These are phyloP conservation scores for Adansonia grandidieri DNA, from an alignment of 441 rosid genomes.

Conservation along the genomic window DNA sequence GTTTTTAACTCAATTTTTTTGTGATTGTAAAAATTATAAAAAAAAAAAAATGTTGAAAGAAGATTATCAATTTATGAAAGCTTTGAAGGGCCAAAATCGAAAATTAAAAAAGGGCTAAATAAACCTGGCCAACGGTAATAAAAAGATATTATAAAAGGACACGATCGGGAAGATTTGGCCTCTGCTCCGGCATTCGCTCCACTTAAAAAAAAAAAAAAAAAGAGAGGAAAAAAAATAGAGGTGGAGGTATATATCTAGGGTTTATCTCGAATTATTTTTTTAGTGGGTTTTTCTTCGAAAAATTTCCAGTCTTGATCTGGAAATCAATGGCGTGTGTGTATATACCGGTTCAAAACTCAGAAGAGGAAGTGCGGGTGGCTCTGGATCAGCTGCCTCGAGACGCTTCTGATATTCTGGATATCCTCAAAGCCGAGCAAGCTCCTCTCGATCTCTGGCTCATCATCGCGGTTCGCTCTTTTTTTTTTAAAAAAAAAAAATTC, in stretches of 20 bases:
- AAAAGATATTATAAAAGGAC: no score
- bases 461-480: conserved; percentile 61
- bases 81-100: no score
- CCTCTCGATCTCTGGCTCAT: conserved; percentile 98
- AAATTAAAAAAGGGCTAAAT: not conserved
- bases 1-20: no score
- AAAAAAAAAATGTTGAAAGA: no score
- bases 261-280: not conserved
- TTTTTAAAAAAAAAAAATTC: not conserved
- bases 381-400: conserved; percentile 97
- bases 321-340: conserved; percentile 79
- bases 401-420: conserved; percentile 95
- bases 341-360: conserved; percentile 98
- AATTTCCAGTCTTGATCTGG: conserved; percentile 9
- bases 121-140: not conserved
- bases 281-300: not conserved
- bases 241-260: conserved; percentile 15
- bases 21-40: no score
- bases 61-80: no score
- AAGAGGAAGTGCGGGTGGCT: conserved; percentile 90
- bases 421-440: conserved; percentile 97
- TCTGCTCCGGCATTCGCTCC: not conserved
- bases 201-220: not conserved
- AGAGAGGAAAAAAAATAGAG: not conserved
- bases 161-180: not conserved